Base-by-base conservation (phyloP, 2,329 filamentous ascomycete species). In the Calcarisporium arbuscula region DNA sequence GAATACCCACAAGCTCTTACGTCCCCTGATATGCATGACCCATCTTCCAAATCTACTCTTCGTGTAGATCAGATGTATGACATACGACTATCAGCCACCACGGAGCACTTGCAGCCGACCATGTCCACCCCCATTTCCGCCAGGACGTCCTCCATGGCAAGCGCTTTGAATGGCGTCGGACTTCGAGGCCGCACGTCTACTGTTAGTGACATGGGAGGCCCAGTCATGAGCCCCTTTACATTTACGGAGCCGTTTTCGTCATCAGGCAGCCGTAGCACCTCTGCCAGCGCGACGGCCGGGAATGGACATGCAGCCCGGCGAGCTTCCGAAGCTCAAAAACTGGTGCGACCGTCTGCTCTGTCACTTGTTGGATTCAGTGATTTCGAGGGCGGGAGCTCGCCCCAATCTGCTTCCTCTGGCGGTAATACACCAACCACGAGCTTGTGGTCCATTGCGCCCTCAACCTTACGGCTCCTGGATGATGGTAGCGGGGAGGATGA, bases 21-120 rank as follows among this genome's bases (percentile, higher is more conserved):
- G 20, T 40, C 52, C 20, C 51, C 47, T 5, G 44, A 43, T 9
- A 36, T 36, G 4, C 46, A 52, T 10, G 44, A 49, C 28, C 36
- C 48, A 14, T 40, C 41, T 19, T 40, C 43, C 28, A 46, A 50
- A 30, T 43, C 46, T 41, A 41, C 60, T 55, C 57, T 73, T 41
- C 60, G 62, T 0, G 63, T 80, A 5, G 67, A 77, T 31, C 67
- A 81, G 14, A 66, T 77, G 35, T 90, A 87, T 52, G 83, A 89
- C 39, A 74, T 90, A 46, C 79, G 77, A 43, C 58, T 89, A 11
- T 72, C 82, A n/a, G 82, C 82, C 19, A 86, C 77, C 35, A 81
- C 78, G 1, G 84, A 89, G 20, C 85, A 92, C 50, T 61, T 90
- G 4, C 72, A 77, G 6, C 60, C 61, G 19, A 59, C 48, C 10